Evolutionary conservation across 495 filamentous ascomycete genomes (phyloP).

Genomic region (Pseudevernia furfuracea): DNA sequence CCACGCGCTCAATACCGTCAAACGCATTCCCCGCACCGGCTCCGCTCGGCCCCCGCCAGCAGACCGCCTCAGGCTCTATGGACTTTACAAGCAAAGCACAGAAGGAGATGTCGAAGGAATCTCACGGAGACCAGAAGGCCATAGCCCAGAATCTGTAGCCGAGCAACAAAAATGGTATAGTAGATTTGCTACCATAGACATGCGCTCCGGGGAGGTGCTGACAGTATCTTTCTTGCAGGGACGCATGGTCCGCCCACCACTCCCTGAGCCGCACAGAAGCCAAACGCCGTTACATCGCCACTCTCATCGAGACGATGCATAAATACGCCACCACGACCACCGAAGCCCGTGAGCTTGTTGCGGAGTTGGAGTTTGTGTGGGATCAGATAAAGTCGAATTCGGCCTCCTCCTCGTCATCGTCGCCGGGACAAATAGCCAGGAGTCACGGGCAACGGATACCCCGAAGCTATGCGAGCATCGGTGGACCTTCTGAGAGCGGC

Average conservation of each 20-base stretch:
- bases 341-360: constrained; percentile 77
- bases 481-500: constrained; percentile 28
- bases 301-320: constrained; percentile 94
- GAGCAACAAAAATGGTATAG: constrained; percentile 57
- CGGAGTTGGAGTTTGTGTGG: constrained; percentile 98
- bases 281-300: constrained; percentile 87
- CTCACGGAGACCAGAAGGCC: constrained; percentile 69
- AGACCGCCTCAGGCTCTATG: constrained; percentile 87
- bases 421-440: constrained; percentile 10
- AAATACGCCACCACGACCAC: constrained; percentile 74
- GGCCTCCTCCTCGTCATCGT: constrained; percentile 36
- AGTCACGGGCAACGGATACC: background rate
- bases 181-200: background rate
- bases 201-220: background rate
- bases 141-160: constrained; percentile 43
- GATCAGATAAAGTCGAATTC: constrained; percentile 88
- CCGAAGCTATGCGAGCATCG: constrained; percentile 33
- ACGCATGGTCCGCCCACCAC: constrained; percentile 85
- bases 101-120: constrained; percentile 90
- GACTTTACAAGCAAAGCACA: constrained; percentile 98
- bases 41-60: constrained; percentile 75
- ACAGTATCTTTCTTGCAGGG: constrained; percentile 40
- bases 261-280: constrained; percentile 81
- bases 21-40: constrained; percentile 90
- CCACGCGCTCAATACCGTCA: constrained; percentile 96